A percentile compares a stretch with the other conserved stretches of the same genome.
These are phyloP conservation scores for Ploettnerulaceae sp. DNA, from an alignment of 2,329 filamentous ascomycete genomes.

Conservation along the genomic window DNA sequence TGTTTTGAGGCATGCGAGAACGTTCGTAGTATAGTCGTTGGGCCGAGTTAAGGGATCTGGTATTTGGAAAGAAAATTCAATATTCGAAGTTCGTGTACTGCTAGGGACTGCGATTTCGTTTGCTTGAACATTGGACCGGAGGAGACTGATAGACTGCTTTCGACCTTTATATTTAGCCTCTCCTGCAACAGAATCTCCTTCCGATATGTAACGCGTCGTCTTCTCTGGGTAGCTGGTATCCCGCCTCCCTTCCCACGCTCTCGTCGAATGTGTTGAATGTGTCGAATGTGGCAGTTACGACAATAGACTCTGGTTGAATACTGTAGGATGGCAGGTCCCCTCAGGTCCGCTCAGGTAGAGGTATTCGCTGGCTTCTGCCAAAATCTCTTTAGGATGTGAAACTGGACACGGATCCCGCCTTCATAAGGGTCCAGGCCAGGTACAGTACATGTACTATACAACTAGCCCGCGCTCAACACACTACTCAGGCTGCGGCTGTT, in stretches of 20 bases:
- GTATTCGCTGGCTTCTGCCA: slow-evolving; percentile 2
- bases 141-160: neutral
- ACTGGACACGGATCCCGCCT: slow-evolving; percentile 24
- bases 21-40: neutral
- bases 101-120: neutral
- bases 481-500: no score
- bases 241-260: slow-evolving; percentile 2
- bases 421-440: slow-evolving; percentile 20
- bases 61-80: slow-evolving; percentile 7
- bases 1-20: slow-evolving; percentile 25
- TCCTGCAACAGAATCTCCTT: neutral
- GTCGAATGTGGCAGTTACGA: neutral
- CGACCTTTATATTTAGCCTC: neutral
- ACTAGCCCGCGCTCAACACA: no score
- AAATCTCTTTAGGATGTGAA: slow-evolving; percentile 25
- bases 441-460: no score
- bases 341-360: slow-evolving; percentile 1
- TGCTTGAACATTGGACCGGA: neutral
- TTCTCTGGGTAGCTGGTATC: neutral
- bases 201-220: neutral
- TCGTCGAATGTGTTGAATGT: no score
- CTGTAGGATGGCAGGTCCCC: no score
- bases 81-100: neutral
- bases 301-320: neutral
- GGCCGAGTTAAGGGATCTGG: slow-evolving; percentile 6